A percentile compares a stretch with the other conserved stretches of the same genome.
phyloP scores from a whole-genome alignment of 345 rosid species.

The Eucalyptus polyanthemos region DNA sequence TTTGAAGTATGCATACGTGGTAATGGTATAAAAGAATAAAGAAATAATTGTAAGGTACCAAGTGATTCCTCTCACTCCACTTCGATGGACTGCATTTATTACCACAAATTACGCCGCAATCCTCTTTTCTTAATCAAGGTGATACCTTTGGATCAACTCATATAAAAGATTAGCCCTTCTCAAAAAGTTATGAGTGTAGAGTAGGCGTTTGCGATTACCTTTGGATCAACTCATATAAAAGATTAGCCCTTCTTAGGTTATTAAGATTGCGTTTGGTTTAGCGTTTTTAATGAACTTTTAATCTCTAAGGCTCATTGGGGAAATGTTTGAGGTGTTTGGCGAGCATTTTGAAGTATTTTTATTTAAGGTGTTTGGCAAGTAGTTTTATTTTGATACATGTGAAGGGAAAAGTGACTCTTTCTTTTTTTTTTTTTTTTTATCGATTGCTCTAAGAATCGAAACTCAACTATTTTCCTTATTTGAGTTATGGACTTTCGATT shows the following conservation, averaged over 20 bases:
- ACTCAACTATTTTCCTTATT: neutral
- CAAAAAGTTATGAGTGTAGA: too few relatives aligned
- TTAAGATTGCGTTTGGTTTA: too few relatives aligned
- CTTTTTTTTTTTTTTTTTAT: neutral
- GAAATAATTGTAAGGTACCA: neutral
- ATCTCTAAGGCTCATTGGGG: fast-evolving
- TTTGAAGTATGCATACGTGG: neutral
- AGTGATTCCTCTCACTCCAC: too few relatives aligned
- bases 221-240: neutral
- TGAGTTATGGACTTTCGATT: neutral
- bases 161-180: neutral
- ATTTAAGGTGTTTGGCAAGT: too few relatives aligned
- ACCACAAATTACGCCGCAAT: fast-evolving
- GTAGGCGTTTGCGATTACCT: too few relatives aligned
- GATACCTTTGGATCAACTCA: neutral
- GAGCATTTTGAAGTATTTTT: too few relatives aligned
- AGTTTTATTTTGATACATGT: neutral
- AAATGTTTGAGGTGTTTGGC: fast-evolving
- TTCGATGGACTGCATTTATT: neutral
- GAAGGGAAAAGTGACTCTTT: neutral
- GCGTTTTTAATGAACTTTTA: too few relatives aligned
- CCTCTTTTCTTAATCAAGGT: neutral
- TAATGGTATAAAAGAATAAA: neutral
- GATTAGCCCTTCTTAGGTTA: neutral
- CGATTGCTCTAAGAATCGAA: fast-evolving